phyloP scores from a whole-genome alignment of 352 stramenopile species.

The Pythium biforme region DNA sequence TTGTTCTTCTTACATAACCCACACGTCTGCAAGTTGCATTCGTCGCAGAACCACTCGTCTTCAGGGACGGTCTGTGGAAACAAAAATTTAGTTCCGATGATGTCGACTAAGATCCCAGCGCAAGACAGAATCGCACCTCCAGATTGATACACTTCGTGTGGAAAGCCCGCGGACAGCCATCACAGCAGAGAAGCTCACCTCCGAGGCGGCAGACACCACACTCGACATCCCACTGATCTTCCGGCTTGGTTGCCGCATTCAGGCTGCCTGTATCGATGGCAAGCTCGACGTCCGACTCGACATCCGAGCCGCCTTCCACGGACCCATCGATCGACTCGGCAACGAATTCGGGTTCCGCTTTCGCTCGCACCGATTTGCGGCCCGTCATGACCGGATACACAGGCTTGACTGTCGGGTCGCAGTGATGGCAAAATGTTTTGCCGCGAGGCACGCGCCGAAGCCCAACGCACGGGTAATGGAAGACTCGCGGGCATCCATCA shows the following conservation, averaged over 20 bases:
- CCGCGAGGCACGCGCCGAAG: constrained; percentile 76
- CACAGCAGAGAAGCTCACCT: constrained; percentile 90
- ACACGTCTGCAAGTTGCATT: constrained; percentile 84
- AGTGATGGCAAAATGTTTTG: constrained; percentile 85
- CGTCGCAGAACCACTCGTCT: constrained; percentile 87
- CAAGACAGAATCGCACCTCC: constrained; percentile 27
- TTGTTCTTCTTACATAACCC: constrained; percentile 83
- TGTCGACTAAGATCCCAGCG: background rate
- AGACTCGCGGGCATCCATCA: constrained; percentile 89
- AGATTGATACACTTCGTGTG: constrained; percentile 86
- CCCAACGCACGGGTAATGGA: constrained; percentile 87
- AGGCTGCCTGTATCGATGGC: constrained; percentile 20
- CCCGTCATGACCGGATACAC: constrained; percentile 37
- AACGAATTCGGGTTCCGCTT: constrained; percentile 10
- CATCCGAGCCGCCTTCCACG: background rate
- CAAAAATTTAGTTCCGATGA: background rate
- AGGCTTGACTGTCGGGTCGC: constrained; percentile 68
- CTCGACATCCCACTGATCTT: constrained; percentile 86
- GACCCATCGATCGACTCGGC: constrained; percentile 19
- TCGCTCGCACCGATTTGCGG: constrained; percentile 12
- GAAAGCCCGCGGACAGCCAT: constrained; percentile 91
- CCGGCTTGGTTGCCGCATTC: constrained; percentile 37
- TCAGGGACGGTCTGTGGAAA: constrained; percentile 47
- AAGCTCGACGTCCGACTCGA: constrained; percentile 21
- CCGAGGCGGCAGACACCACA: constrained; percentile 85